Conservation (phyloP, 1,139 yeast species). For the Yamadazyma conglobata region DNA sequence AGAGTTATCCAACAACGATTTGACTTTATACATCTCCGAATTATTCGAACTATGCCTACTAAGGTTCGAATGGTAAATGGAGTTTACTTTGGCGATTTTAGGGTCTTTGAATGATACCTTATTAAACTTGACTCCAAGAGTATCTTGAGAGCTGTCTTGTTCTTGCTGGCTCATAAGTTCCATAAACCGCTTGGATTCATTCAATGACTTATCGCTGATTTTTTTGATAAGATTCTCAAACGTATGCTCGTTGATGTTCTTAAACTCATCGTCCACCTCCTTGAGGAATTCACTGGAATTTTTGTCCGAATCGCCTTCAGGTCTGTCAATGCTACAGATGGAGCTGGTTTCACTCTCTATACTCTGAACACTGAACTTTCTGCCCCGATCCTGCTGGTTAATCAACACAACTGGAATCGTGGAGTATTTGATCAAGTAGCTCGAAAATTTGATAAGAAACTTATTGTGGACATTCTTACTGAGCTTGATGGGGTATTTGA, state of each 20-base stretch:
- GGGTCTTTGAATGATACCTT: constrained; percentile 5
- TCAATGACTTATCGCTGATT: constrained; percentile 30
- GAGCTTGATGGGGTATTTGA: constrained; percentile 39
- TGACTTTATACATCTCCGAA: constrained; percentile 37
- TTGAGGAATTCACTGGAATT: neutral
- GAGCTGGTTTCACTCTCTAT: constrained; percentile 4
- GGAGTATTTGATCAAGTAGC: constrained; percentile 40
- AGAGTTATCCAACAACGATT: constrained; percentile 25
- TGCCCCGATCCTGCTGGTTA: constrained; percentile 12
- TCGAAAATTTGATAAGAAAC: constrained; percentile 35
- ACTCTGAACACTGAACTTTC: constrained; percentile 4
- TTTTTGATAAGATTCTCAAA: constrained; percentile 23
- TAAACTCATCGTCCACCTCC: constrained; percentile 1
- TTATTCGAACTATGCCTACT: constrained; percentile 10
- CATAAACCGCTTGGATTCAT: constrained; percentile 25
- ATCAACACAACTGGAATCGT: constrained; percentile 40
- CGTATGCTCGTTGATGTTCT: constrained; percentile 2
- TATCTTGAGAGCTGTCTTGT: neutral
- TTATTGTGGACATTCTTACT: constrained; percentile 16
- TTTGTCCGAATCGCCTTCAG: neutral
- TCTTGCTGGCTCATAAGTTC: constrained; percentile 4
- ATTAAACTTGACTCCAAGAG: constrained; percentile 2
- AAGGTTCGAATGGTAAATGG: constrained; percentile 23
- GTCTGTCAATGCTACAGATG: constrained; percentile 2
- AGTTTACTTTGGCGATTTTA: constrained; percentile 23